phyloP scores from a whole-genome alignment of 2,329 filamentous ascomycete species.

The Monosporascus sp. region DNA sequence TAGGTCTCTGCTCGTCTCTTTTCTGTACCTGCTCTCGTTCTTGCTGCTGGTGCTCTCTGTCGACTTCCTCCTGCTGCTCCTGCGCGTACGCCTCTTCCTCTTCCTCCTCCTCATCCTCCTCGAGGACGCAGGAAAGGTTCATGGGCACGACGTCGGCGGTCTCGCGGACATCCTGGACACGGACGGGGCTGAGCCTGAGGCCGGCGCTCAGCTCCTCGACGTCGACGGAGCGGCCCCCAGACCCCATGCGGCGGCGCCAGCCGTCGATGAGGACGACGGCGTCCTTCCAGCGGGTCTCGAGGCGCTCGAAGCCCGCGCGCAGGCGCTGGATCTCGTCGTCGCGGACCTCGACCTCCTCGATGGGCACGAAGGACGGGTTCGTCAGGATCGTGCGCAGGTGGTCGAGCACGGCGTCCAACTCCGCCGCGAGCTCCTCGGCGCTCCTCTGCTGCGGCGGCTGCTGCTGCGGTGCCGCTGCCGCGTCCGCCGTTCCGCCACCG shows the following conservation, averaged over 20 bases:
- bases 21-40: constrained; percentile 26
- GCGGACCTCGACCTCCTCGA: constrained; percentile 89
- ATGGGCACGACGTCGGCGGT: constrained; percentile 32
- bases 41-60: constrained; percentile 41
- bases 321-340: constrained; percentile 86
- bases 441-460: constrained; percentile 27
- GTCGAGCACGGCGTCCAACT: constrained; percentile 72
- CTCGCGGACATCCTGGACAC: constrained; percentile 46
- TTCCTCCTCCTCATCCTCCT: constrained; percentile 43
- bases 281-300: constrained; percentile 87
- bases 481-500: constrained; percentile 2
- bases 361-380: constrained; percentile 91
- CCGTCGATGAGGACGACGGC: constrained; percentile 86
- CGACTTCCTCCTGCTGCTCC: constrained; percentile 15
- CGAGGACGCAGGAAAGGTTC: constrained; percentile 32
- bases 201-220: constrained; percentile 64
- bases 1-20: constrained; percentile 13
- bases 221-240: constrained; percentile 64
- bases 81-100: constrained; percentile 27
- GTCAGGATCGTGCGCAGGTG: constrained; percentile 81
- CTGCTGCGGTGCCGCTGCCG: constrained; percentile 2
- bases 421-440: constrained; percentile 62
- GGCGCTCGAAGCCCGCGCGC: constrained; percentile 83
- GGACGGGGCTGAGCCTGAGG: constrained; percentile 56
- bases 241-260: constrained; percentile 79